phyloP scores from a whole-genome alignment of 2,329 filamentous ascomycete species.

The Polychaeton citri region DNA sequence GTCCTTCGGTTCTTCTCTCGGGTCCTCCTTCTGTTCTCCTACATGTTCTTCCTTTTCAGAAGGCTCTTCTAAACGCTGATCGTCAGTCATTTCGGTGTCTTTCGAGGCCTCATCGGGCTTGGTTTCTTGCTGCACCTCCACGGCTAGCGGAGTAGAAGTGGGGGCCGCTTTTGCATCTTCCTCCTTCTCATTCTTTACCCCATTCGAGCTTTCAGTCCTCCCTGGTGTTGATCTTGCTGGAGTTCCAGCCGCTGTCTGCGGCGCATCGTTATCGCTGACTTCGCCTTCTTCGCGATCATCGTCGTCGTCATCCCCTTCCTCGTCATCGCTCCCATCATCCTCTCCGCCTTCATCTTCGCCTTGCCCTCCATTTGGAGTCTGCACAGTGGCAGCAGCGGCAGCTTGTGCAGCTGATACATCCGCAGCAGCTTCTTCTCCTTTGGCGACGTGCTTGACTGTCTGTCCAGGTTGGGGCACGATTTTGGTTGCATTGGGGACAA shows the following conservation, averaged over 20 bases:
- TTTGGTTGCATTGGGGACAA: conserved; percentile 24
- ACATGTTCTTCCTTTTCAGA: not conserved
- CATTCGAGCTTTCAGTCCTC: not conserved
- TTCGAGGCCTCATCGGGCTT: too few species aligned
- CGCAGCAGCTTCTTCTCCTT: conserved; percentile 20
- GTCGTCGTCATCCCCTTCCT: conserved; percentile 37
- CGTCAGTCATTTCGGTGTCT: too few species aligned
- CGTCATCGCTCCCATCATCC: conserved; percentile 32
- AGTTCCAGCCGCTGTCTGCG: not conserved
- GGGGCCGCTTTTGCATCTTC: not conserved
- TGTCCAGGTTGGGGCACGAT: conserved; percentile 21
- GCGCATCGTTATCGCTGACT: conserved; percentile 15
- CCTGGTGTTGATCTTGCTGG: not conserved
- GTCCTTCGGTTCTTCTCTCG: not conserved
- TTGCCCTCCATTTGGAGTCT: conserved; percentile 24
- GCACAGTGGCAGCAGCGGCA: conserved; percentile 23
- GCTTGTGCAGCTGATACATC: conserved; percentile 29
- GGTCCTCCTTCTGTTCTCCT: not conserved
- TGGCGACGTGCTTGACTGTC: conserved; percentile 22
- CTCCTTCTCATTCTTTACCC: not conserved
- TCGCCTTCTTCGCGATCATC: conserved; percentile 27
- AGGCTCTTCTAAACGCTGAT: not conserved
- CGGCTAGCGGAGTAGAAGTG: not conserved
- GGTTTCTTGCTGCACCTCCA: not conserved
- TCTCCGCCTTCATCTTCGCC: conserved; percentile 31